Evolutionary conservation across 768 basidiomycete genomes (phyloP), one percentile per base, ranked within the genome.

Genomic region (Xerocomellus chrysenteron): DNA sequence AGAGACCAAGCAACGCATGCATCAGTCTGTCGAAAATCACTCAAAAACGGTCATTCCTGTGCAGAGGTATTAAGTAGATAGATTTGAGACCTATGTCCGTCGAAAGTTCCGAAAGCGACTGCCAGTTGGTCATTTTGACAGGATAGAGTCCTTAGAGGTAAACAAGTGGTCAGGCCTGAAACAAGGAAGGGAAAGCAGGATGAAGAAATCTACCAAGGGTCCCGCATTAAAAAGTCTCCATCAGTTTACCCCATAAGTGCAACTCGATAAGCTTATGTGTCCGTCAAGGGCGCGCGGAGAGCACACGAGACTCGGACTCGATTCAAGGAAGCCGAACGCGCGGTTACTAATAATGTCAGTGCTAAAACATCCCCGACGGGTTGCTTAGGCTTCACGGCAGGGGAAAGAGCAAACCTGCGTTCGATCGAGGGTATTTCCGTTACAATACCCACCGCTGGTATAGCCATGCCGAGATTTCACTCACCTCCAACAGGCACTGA

Each of bases 1-100:
- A 80, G 36, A 79, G 69, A 16, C 78, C 78, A 43, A 78, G 64
- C 41, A 80, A 62, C n/a, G 65, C 61, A 56, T 80, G 79, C 63
- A 80, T 75, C 54, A 78, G 57, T 54, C 72, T 73, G 48, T 67
- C 60, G 56, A 80, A 80, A 36, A 71, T 63, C 47, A 65, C 78
- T 79, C 59, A 10, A 49, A 47, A 41, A 43, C 3, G 11, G 30
- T 41, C 16, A 36, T 45, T 43, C 43, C 35, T 59, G 10, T 43
- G 52, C 19, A 11, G 7, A 48, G 16, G 45, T n/a, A 21, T n/a
- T 26, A 4, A 47, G 45, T 35, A 10, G 40, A 56, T 26, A 24
- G 19, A 54, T 48, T 26, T 30, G 10, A 59, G 76, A 78, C 77
- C 58, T 11, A 67, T 58, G 56, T 79, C 77, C 19, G 58, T 67